A percentile compares a stretch with the other conserved stretches of the same genome.
These are phyloP conservation scores for Graphiopsis chlorocephala DNA, from an alignment of 2,329 filamentous ascomycete species.

Conservation along the genomic window DNA sequence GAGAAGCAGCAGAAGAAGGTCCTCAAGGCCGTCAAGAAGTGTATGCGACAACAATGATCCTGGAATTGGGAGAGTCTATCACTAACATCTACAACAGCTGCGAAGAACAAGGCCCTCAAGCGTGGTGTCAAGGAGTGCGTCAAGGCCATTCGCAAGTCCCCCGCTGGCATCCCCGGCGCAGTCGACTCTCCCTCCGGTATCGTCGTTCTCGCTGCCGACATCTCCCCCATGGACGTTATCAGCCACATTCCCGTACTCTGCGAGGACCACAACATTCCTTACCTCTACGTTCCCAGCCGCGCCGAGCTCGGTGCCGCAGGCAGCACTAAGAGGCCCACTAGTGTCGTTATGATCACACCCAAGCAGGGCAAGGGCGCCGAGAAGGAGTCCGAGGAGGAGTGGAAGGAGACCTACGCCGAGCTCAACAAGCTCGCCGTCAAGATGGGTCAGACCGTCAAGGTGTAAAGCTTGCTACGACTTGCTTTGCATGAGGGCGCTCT, in stretches of 20 bases:
- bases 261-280: constrained; percentile 96
- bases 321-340: constrained; percentile 92
- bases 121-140: constrained; percentile 98
- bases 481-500: constrained; percentile 8
- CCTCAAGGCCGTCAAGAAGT: constrained; percentile 63
- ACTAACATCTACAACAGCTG: constrained; percentile 57
- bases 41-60: constrained; percentile 32
- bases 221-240: constrained; percentile 98
- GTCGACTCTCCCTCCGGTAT: constrained; percentile 58
- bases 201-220: constrained; percentile 92
- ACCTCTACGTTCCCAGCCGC: constrained; percentile 89
- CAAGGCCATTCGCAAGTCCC: constrained; percentile 93
- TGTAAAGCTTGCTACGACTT: constrained; percentile 33
- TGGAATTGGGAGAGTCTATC: background rate
- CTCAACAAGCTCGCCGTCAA: constrained; percentile 59
- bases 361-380: constrained; percentile 52
- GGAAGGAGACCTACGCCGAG: constrained; percentile 58
- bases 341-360: constrained; percentile 78
- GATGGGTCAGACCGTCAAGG: constrained; percentile 56
- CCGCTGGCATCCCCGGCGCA: constrained; percentile 58
- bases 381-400: constrained; percentile 49
- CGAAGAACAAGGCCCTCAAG: constrained; percentile 92
- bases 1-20: constrained; percentile 71
- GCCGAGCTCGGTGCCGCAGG: constrained; percentile 92
- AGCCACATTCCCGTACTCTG: constrained; percentile 96